phyloP scores from a whole-genome alignment of 2,329 filamentous ascomycete species.

The Hypoxylon sp. region DNA sequence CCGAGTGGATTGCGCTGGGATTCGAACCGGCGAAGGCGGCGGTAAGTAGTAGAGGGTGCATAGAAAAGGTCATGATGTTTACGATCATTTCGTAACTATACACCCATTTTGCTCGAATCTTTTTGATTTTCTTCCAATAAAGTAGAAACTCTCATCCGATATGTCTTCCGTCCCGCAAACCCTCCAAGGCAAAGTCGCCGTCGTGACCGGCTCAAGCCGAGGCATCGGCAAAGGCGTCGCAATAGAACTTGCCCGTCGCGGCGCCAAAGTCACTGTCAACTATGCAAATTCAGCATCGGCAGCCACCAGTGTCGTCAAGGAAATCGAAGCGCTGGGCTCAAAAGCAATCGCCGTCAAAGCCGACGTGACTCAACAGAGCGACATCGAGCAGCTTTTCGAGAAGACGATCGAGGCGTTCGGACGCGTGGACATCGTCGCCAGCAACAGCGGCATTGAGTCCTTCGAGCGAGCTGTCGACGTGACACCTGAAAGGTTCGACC shows the following conservation, averaged over 20 bases:
- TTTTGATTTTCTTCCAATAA: neutral
- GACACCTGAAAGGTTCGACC: slow-evolving; percentile 16
- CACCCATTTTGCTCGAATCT: no score
- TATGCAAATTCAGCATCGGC: slow-evolving; percentile 11
- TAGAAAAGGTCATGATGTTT: slow-evolving; percentile 3
- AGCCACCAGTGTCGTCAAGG: slow-evolving; percentile 6
- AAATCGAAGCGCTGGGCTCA: slow-evolving; percentile 8
- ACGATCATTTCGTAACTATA: neutral
- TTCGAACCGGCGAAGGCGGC: no score
- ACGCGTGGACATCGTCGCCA: slow-evolving; percentile 16
- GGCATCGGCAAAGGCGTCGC: slow-evolving; percentile 22
- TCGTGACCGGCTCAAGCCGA: slow-evolving; percentile 19
- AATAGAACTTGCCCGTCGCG: slow-evolving; percentile 17
- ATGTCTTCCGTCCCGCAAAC: slow-evolving; percentile 15
- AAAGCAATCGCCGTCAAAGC: slow-evolving; percentile 19
- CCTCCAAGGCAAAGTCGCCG: slow-evolving; percentile 15
- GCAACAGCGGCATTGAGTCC: slow-evolving; percentile 21
- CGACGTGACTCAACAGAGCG: slow-evolving; percentile 7
- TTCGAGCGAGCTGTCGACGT: slow-evolving; percentile 19
- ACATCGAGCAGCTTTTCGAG: slow-evolving; percentile 16
- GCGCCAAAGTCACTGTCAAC: slow-evolving; percentile 21
- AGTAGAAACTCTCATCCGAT: neutral
- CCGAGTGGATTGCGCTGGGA: no score
- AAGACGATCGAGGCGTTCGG: slow-evolving; percentile 14
- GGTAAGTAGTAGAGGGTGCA: neutral